Percentiles rank a stretch among this genome's conserved stretches.
phyloP scores from a whole-genome alignment of 1,284 basidiomycete genomes.

The Malassezia vespertilionis region DNA sequence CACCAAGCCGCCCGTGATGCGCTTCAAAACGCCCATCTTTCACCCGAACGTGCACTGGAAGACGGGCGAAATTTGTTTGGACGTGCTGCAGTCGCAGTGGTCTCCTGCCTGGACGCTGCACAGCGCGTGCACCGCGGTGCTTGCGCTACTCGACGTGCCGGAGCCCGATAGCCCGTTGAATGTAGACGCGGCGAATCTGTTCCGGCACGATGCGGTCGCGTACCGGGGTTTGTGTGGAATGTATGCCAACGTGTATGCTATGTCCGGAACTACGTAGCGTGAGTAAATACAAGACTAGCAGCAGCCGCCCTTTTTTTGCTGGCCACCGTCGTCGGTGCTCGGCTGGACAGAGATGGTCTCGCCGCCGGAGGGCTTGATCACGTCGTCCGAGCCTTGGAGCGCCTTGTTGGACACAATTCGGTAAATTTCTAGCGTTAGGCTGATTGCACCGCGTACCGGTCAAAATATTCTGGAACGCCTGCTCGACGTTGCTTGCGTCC shows the following conservation, averaged over 20 bases:
- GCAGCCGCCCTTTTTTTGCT: constrained; percentile 46
- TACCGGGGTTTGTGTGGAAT: constrained; percentile 27
- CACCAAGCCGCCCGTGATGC: constrained; percentile 38
- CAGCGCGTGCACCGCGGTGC: constrained; percentile 38
- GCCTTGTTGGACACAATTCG: constrained; percentile 48
- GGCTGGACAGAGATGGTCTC: constrained; percentile 48
- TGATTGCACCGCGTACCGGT: constrained; percentile 57
- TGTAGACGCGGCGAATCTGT: constrained; percentile 44
- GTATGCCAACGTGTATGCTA: constrained; percentile 22
- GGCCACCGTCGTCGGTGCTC: constrained; percentile 43
- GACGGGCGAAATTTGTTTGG: constrained; percentile 47
- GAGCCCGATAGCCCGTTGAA: constrained; percentile 46
- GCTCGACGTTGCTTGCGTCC: constrained; percentile 94
- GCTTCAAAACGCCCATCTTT: constrained; percentile 36
- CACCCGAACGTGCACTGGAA: constrained; percentile 42
- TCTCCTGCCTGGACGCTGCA: constrained; percentile 45
- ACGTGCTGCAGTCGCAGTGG: constrained; percentile 43
- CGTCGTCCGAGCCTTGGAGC: constrained; percentile 45
- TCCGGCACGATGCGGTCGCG: constrained; percentile 23
- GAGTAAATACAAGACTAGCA: constrained; percentile 21
- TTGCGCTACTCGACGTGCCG: constrained; percentile 41
- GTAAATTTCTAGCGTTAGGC: constrained; percentile 38
- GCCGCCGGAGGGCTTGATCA: constrained; percentile 46
- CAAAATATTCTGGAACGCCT: constrained; percentile 86
- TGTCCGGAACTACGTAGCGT: background rate